phyloP scores from a whole-genome alignment of 1,139 yeast genomes.

The Blastobotrys arbuscula region DNA sequence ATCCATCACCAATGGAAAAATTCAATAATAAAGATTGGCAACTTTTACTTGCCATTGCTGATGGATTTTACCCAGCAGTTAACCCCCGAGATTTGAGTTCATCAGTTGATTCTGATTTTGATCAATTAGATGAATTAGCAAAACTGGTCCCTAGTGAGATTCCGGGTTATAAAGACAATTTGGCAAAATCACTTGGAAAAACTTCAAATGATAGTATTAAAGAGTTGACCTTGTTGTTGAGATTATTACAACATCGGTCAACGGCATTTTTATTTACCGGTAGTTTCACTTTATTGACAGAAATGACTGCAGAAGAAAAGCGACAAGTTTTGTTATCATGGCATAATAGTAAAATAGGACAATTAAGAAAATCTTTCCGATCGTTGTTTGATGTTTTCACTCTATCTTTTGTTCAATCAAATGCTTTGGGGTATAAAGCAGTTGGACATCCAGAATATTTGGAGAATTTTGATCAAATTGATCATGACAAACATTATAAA shows the following conservation, averaged over 20 bases:
- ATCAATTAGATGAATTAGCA: conserved; percentile 18
- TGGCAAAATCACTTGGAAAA: conserved; percentile 11
- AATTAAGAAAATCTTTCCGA: conserved; percentile 21
- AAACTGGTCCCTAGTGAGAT: conserved; percentile 23
- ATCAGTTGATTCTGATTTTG: conserved; percentile 9
- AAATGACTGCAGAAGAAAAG: conserved; percentile 23
- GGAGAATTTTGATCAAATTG: conserved; percentile 15
- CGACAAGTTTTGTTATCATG: conserved; percentile 20
- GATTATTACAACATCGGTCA: conserved; percentile 22
- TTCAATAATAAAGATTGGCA: conserved; percentile 19
- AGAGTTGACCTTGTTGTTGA: conserved; percentile 20
- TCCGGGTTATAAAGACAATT: conserved; percentile 23
- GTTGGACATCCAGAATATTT: conserved; percentile 25
- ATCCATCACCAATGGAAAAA: conserved; percentile 4
- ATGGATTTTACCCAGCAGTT: conserved; percentile 23
- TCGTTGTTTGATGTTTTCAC: conserved; percentile 17
- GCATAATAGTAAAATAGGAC: conserved; percentile 20
- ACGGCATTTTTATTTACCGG: conserved; percentile 25
- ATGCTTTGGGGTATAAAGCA: conserved; percentile 19
- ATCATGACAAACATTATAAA: conserved; percentile 10
- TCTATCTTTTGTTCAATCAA: conserved; percentile 13
- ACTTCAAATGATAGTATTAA: conserved; percentile 13
- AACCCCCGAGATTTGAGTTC: conserved; percentile 13
- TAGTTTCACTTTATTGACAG: conserved; percentile 22
- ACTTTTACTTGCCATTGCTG: conserved; percentile 23